Evolutionary conservation across 129 eudicot species (phyloP), one percentile per base, ranked within the genome.

Genomic region (Flaveria ramosissima): DNA sequence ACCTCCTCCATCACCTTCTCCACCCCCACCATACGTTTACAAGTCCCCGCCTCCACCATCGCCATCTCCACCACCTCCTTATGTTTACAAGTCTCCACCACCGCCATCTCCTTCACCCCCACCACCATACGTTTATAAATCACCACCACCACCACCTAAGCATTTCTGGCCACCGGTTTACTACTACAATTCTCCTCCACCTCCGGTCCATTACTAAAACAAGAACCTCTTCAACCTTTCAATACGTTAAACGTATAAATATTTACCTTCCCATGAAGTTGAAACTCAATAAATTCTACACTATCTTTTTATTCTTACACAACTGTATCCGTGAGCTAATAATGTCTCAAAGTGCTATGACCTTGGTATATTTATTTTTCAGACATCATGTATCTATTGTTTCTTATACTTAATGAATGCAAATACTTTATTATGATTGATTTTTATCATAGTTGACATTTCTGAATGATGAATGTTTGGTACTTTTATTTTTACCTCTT

Each of bases 101-200:
- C 71, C 71, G 39, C 71, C 71, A 13, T 76, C 74, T 0, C 77
- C 77, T 0, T 61, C 68, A 19, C 64, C 63, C 13, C 63, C 64
- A 8, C 68, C 43, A 1, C 68, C 68, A 61, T 27, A 61, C 17
- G 36, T 27, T 26, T 61, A 61, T 14, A 24, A 57, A 10, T 57
- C 64, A 21, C 64, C 64, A 57, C 64, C 64, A 20, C 64, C 64
- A 57, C 64, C 64, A 10, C 11, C 64, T 12, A 48, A 50, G 23
- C 74, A 53, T 55, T 61, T 67, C 19, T 76, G 36, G 9, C 83
- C 73, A 9, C 77, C 76, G 0, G 3, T 48, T 45, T 78, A 78
- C 77, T 78, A 78, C 71, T 78, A 70, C 41, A 70, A 21, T 5
- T 78, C 77, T 16, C 77, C 83, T n/a, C 83, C 83, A 36, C 79